Evolutionary conservation across 1,284 basidiomycete species (phyloP).

Genomic region (Rugosomyces carneus): DNA sequence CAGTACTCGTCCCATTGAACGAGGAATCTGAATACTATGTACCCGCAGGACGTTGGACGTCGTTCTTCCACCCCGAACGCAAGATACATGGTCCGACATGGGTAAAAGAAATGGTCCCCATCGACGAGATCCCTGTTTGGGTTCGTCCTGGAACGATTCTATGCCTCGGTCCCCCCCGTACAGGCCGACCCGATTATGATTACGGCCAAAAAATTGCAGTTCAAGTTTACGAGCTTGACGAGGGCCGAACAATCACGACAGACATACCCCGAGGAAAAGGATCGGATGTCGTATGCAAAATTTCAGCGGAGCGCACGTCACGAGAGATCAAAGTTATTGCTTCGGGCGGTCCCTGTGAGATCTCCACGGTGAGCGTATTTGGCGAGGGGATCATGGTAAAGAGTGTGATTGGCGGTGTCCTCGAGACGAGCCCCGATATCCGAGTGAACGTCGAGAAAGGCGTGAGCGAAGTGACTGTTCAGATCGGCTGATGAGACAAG

Average conservation of each 20-base stretch:
- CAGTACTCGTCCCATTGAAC: constrained; percentile 55
- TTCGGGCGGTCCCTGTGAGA: constrained; percentile 15
- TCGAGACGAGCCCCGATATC: constrained; percentile 8
- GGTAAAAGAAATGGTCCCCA: constrained; percentile 50
- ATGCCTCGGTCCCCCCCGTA: constrained; percentile 47
- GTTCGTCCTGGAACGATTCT: constrained; percentile 54
- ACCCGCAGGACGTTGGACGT: constrained; percentile 66
- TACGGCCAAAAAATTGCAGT: constrained; percentile 47
- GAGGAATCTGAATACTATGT: constrained; percentile 65
- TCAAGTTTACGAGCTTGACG: constrained; percentile 45
- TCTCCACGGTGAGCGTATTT: constrained; percentile 15
- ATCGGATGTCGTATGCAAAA: constrained; percentile 29
- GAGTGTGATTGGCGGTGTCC: constrained; percentile 14
- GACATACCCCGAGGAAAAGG: constrained; percentile 41
- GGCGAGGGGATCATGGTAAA: constrained; percentile 15
- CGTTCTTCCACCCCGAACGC: constrained; percentile 47
- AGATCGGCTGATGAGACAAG: constrained; percentile 12
- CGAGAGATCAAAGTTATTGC: constrained; percentile 24
- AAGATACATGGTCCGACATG: constrained; percentile 45
- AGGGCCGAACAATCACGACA: constrained; percentile 35
- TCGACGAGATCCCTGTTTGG: constrained; percentile 63
- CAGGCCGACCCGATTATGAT: constrained; percentile 62
- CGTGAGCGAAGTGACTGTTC: constrained; percentile 14
- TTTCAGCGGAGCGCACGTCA: constrained; percentile 29
- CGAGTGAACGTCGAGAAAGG: constrained; percentile 17